A percentile compares a stretch with the other conserved stretches of the same genome.
These are phyloP conservation scores for Eutrema heterophyllum DNA, from an alignment of 345 rosid genomes.

Conservation along the genomic window DNA sequence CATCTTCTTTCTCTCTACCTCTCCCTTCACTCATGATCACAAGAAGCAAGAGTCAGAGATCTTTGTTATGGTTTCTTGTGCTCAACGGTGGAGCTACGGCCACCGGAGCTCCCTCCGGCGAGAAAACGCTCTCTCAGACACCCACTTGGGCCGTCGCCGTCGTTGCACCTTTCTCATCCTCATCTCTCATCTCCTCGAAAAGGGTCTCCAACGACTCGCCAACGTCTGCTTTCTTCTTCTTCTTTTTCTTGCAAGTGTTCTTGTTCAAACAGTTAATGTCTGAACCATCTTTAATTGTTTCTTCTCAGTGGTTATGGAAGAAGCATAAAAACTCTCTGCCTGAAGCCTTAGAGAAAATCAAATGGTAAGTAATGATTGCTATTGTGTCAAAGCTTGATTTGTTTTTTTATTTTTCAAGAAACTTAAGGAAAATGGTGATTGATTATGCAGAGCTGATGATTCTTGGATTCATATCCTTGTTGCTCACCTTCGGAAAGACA, in stretches of 20 bases:
- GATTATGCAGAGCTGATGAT: constrained; percentile 78
- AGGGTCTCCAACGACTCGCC: constrained; percentile 66
- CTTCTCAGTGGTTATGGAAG: constrained; percentile 69
- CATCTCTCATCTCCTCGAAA: constrained; percentile 64
- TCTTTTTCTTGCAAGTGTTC: background rate
- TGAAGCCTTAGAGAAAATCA: constrained; percentile 83
- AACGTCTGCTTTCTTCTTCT: constrained; percentile 23
- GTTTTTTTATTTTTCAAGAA: background rate
- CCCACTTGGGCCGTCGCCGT: constrained; percentile 93
- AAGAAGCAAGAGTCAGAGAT: constrained; percentile 5
- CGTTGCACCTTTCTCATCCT: constrained; percentile 72
- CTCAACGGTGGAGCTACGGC: constrained; percentile 7
- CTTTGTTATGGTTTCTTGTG: constrained; percentile 14
- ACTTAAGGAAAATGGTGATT: background rate
- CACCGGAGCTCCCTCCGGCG: constrained; percentile 15
- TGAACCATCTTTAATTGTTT: constrained; percentile 1
- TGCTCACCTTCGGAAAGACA: constrained; percentile 70
- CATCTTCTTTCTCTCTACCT: background rate
- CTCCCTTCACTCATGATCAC: constrained; percentile 29
- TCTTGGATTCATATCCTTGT: constrained; percentile 84
- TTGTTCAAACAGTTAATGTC: background rate
- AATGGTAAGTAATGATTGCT: constrained; percentile 42
- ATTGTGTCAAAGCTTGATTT: background rate
- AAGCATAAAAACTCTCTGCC: constrained; percentile 68
- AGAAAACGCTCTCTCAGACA: constrained; percentile 64